Conservation (phyloP, 345 rosid genomes). For the Bruguiera sexangula region DNA sequence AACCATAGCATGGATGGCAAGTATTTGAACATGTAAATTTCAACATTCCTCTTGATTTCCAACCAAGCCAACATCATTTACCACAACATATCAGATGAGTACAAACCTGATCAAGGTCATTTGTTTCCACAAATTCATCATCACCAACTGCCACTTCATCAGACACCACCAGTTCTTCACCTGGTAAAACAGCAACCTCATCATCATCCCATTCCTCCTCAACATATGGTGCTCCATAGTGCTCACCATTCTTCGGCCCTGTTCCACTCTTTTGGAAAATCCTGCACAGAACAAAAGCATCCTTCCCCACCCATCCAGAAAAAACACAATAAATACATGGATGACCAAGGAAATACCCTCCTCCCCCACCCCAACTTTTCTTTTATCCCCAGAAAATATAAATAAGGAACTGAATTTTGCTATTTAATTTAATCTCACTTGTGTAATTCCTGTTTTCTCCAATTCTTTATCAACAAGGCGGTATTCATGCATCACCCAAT, state of each 20-base stretch:
- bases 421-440: conserved; percentile 43
- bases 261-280: conserved; percentile 93
- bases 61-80: background rate
- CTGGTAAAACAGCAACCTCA: conserved; percentile 42
- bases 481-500: conserved; percentile 99
- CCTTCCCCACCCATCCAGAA: conserved; percentile 43
- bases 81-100: background rate
- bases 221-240: conserved; percentile 91
- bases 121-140: conserved; percentile 44
- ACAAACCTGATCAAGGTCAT: conserved; percentile 66
- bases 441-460: conserved; percentile 50
- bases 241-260: conserved; percentile 96
- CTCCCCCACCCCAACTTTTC: too few species aligned
- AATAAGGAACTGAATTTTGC: background rate
- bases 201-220: conserved; percentile 97
- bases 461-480: conserved; percentile 61
- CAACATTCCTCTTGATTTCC: too few species aligned
- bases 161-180: conserved; percentile 37
- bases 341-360: background rate
- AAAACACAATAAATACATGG: background rate
- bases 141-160: conserved; percentile 42
- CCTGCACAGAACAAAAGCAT: conserved; percentile 82
- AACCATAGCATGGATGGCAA: too few species aligned
- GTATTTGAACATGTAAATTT: too few species aligned
- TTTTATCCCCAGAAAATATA: too few species aligned